Evolutionary conservation across 1,139 yeast genomes (phyloP), one percentile per base, ranked within the genome.

Genomic region (Yamadazyma siamensis): DNA sequence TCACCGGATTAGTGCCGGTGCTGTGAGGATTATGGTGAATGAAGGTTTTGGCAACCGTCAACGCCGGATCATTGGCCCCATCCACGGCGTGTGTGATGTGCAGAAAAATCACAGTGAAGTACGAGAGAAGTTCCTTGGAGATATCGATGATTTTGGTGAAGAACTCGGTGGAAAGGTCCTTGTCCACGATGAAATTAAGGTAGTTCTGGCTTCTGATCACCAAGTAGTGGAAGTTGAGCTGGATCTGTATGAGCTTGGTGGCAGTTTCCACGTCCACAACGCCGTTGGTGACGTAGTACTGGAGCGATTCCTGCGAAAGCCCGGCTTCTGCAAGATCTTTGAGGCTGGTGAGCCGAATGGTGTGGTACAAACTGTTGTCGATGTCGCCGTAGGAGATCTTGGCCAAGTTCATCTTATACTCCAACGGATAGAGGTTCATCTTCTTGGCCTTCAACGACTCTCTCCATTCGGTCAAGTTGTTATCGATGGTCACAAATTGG

Each of bases 161-260:
- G 37, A 65, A 61, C 25, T 52, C 49, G 31, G 52, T 56, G 10
- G 62, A 64, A 28, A 68, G 50, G 39, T 68, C 75, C 32, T 63
- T 59, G 33, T 69, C 75, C 27, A 68, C 68, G 23, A 67, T 65
- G 38, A 69, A 69, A 42, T 69, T 69, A 27, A 69, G 50, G 39
- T 67, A 68, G 44, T 69, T 69, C 58, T 61, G 60, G 1, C 71
- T 63, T 32, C 75, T 37, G 27, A 69, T 68, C 28, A 68, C 49
- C 26, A 64, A 49, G 35, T 63, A 69, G 40, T 68, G 74, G 46
- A 69, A 67, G 39, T 66, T 65, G 23, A 69, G 50, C 41, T 69
- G 75, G 25, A 67, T 61, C 36, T 63, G 62, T 10, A 68, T 65
- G 28, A 69, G 48, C 31, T 62, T 65, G 2, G 63, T 51, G 1